Conservation (phyloP, 352 stramenopile species). For the Globisporangium emineosum region DNA sequence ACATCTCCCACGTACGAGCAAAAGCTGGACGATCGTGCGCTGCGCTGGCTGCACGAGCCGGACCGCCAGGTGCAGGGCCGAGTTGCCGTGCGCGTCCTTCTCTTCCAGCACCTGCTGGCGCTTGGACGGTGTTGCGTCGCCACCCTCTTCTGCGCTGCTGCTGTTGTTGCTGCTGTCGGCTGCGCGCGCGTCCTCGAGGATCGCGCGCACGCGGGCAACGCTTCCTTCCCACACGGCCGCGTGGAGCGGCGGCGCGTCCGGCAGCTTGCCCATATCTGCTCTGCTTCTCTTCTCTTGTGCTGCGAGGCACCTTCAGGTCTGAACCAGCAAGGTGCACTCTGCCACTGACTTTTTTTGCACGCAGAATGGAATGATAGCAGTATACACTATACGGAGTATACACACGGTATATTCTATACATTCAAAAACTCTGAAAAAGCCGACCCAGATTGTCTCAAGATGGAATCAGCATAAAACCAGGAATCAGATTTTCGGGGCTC, state of each 20-base stretch:
- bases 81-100: conserved; percentile 64
- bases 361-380: too few relatives aligned
- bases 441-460: too few relatives aligned
- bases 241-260: conserved; percentile 39
- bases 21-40: conserved; percentile 49
- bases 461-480: too few relatives aligned
- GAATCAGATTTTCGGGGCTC: too few relatives aligned
- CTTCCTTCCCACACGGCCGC: conserved; percentile 74
- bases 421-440: too few relatives aligned
- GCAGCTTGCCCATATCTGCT: background rate
- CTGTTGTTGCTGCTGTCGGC: conserved; percentile 5
- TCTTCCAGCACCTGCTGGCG: conserved; percentile 44
- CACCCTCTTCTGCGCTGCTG: background rate
- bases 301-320: background rate
- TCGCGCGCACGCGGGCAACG: conserved; percentile 23
- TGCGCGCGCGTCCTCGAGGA: conserved; percentile 29
- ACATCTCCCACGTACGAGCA: conserved; percentile 33
- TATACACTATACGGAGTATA: too few relatives aligned
- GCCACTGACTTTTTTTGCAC: background rate
- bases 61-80: conserved; percentile 68
- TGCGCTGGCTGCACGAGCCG: conserved; percentile 63
- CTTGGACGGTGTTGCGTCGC: conserved; percentile 2
- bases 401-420: too few relatives aligned
- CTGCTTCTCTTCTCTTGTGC: background rate
- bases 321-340: background rate